Conservation (phyloP, 257 asterid genomes). For the Penstemon eatonii region DNA sequence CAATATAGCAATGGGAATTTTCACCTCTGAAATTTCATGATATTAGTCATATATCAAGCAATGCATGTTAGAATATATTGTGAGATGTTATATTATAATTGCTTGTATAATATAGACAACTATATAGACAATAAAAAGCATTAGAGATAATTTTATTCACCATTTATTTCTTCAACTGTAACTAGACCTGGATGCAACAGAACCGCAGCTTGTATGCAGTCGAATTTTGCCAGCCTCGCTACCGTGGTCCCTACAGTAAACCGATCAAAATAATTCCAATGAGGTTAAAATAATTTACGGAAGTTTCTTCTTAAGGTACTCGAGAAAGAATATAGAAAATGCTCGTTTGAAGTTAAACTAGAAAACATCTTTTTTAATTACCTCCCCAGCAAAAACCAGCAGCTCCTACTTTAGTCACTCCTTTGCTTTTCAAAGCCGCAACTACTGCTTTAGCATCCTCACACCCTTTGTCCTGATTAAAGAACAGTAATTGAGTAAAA, state of each 20-base stretch:
- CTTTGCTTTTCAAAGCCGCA: conserved; percentile 51
- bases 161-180: conserved; percentile 56
- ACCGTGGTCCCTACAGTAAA: conserved; percentile 47
- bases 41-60: neutral
- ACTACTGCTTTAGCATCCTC: conserved; percentile 62
- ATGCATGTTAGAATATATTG: neutral
- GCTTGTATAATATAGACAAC: no score
- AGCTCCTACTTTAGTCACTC: conserved; percentile 56
- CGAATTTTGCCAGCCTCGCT: conserved; percentile 54
- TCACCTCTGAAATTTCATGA: conserved; percentile 47
- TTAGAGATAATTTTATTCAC: conserved; percentile 22
- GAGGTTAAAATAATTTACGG: neutral
- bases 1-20: conserved; percentile 54
- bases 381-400: conserved; percentile 94
- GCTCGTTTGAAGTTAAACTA: neutral
- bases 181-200: conserved; percentile 70
- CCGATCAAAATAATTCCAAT: neutral
- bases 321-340: no score
- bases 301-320: neutral
- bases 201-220: conserved; percentile 57
- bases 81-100: no score
- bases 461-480: conserved; percentile 53
- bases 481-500: no score
- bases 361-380: conserved; percentile 2
- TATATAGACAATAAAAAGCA: neutral